Evolutionary conservation across 306 rosid genomes (phyloP), one percentile per base, ranked within the genome.

Genomic region (Luffa acutangula): DNA sequence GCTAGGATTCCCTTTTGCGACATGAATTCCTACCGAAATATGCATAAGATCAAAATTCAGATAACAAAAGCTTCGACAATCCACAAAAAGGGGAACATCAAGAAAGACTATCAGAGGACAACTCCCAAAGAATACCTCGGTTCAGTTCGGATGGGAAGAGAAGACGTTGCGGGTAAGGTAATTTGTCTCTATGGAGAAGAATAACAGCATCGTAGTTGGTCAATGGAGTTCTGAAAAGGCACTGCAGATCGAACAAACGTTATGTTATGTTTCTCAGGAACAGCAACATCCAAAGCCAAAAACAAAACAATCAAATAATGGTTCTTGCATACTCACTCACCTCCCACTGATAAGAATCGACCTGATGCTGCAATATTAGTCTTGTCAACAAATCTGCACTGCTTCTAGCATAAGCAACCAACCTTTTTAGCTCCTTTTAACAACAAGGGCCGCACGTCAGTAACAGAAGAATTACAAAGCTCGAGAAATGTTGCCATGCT

Each of bases 201-300:
- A 95, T 80, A 70, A 95, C 80, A 3, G 96, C 99, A 56, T 95
- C 97, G 11, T 90, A 95, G 85, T 90, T 95, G 83, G 85, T 90
- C 85, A 95, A 87, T 79, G 99, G 99, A 81, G 96, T 95, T 80
- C 97, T 90, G 41, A 91, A 90, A 81, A 91, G 90, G 88, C 97
- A 89, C 99, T 95, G 90, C 85, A 84, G 76, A n/a, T 14, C 20
- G 79, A 79, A 80, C 20, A 6, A 64, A 14, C 65, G 4, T 31
- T 5, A 21, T 41, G 71, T 64, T 48, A 70, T 13, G 66, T 49
- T 54, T 69, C 67, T 6, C 3, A 34, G 11, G 6, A 64, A 76
- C 21, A 64, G 60, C 17, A 71, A 42, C 15, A 13, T 18, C n/a
- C 53, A 49, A 52, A 15, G 31, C 13, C 0, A 15, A 43, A 72